phyloP scores from a whole-genome alignment of 768 basidiomycete species.

The Peribolospora kevripleyi region DNA sequence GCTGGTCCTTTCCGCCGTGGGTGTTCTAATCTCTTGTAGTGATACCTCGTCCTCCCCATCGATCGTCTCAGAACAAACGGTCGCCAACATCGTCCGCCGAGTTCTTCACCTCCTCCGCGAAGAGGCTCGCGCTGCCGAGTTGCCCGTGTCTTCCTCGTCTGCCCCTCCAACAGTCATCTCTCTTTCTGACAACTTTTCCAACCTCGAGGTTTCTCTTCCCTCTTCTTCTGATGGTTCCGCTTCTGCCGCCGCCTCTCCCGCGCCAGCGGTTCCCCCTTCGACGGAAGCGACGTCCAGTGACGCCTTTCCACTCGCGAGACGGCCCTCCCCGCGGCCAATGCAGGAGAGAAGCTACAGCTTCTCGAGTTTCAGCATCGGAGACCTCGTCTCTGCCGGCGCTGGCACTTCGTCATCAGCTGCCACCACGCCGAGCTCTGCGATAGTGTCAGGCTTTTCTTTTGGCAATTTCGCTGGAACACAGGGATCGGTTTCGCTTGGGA shows the following conservation, averaged over 20 bases:
- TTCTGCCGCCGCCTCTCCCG: not conserved
- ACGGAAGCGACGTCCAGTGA: conserved; percentile 4
- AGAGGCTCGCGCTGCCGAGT: conserved; percentile 65
- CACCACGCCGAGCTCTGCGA: too few relatives aligned
- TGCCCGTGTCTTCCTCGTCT: conserved; percentile 23
- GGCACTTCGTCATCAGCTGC: too few relatives aligned
- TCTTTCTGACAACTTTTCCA: too few relatives aligned
- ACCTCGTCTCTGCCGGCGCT: too few relatives aligned
- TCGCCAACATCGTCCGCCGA: conserved; percentile 82
- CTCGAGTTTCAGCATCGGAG: too few relatives aligned
- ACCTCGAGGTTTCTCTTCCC: not conserved
- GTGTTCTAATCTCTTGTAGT: not conserved
- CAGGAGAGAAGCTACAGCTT: too few relatives aligned
- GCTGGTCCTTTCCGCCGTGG: not conserved
- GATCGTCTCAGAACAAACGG: conserved; percentile 48
- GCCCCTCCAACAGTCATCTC: not conserved
- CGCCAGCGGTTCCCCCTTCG: conserved; percentile 3
- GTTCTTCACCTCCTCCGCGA: conserved; percentile 83
- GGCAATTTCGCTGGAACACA: too few relatives aligned
- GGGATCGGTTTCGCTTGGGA: conserved; percentile 37
- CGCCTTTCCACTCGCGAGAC: conserved; percentile 1
- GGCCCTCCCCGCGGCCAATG: conserved; percentile 16
- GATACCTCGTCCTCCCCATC: not conserved
- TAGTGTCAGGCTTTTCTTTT: too few relatives aligned
- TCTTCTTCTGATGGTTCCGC: not conserved